A percentile compares a stretch with the other conserved stretches of the same genome.
phyloP scores from a whole-genome alignment of 805 yeast genomes.

The Metschnikowia aberdeeniae region DNA sequence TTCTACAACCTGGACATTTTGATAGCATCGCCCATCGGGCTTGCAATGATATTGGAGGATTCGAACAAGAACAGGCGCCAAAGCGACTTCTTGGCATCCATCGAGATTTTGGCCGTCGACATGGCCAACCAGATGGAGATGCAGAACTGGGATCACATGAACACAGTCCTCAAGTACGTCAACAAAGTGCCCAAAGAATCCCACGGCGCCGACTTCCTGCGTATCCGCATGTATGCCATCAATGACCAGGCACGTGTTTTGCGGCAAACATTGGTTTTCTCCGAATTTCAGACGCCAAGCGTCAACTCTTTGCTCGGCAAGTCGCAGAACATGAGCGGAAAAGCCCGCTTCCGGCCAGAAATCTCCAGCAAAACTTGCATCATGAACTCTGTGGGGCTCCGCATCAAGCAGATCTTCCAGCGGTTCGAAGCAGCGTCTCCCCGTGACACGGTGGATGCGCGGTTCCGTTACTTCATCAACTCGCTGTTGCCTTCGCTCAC shows the following conservation, averaged over 20 bases:
- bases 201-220: slow-evolving; percentile 82
- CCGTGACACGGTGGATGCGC: slow-evolving; percentile 40
- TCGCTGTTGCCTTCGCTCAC: slow-evolving; percentile 68
- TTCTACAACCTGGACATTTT: slow-evolving; percentile 84
- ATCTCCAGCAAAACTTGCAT: slow-evolving; percentile 47
- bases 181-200: slow-evolving; percentile 73
- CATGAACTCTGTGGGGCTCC: slow-evolving; percentile 61
- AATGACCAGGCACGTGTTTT: slow-evolving; percentile 72
- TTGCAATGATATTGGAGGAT: slow-evolving; percentile 68
- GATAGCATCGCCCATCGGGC: slow-evolving; percentile 88
- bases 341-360: slow-evolving; percentile 49
- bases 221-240: slow-evolving; percentile 89
- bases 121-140: slow-evolving; percentile 80
- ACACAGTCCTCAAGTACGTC: slow-evolving; percentile 58
- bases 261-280: slow-evolving; percentile 74
- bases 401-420: slow-evolving; percentile 64
- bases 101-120: slow-evolving; percentile 77
- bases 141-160: slow-evolving; percentile 90
- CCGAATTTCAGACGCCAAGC: slow-evolving; percentile 78
- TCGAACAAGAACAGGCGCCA: slow-evolving; percentile 53
- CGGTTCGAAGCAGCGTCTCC: slow-evolving; percentile 73
- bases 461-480: slow-evolving; percentile 77
- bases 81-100: slow-evolving; percentile 81
- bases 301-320: slow-evolving; percentile 56
- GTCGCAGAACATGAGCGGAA: slow-evolving; percentile 57